These are phyloP conservation scores for Hawksworthiomyces lignivorus DNA, from an alignment of 2,329 filamentous ascomycete genomes.

Conservation along the genomic window DNA sequence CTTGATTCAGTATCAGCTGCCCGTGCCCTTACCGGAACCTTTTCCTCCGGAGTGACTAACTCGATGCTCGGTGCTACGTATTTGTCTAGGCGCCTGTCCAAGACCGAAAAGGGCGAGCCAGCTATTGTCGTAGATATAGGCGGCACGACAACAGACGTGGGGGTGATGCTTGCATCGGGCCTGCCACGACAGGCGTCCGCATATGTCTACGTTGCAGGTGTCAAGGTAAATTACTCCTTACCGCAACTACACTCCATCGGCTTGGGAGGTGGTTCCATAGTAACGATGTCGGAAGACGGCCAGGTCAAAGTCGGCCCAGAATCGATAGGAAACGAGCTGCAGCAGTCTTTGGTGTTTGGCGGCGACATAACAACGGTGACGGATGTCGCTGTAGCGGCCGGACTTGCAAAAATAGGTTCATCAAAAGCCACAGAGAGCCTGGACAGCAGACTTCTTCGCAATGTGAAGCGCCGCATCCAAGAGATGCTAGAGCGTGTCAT, in stretches of 20 bases:
- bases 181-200: slow-evolving; percentile 39
- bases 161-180: slow-evolving; percentile 38
- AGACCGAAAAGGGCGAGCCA: background rate
- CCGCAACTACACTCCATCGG: slow-evolving; percentile 32
- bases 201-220: slow-evolving; percentile 36
- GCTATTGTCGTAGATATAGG: slow-evolving; percentile 44
- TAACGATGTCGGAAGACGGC: slow-evolving; percentile 21
- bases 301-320: slow-evolving; percentile 36
- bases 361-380: slow-evolving; percentile 40
- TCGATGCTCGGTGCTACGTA: slow-evolving; percentile 42
- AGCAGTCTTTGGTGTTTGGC: slow-evolving; percentile 39
- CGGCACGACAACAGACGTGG: slow-evolving; percentile 46
- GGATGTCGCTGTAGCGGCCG: slow-evolving; percentile 23
- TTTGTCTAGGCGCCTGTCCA: slow-evolving; percentile 18
- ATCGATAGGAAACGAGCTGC: slow-evolving; percentile 38
- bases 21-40: slow-evolving; percentile 37
- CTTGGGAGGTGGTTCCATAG: slow-evolving; percentile 35
- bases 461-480: slow-evolving; percentile 16
- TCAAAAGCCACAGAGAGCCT: too few relatives aligned
- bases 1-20: slow-evolving; percentile 32
- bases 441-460: background rate
- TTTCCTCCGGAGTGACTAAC: slow-evolving; percentile 23
- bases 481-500: slow-evolving; percentile 18
- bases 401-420: too few relatives aligned
- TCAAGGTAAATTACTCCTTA: slow-evolving; percentile 33